Conservation (phyloP, 352 stramenopile genomes). For the Pelagophyceae sp. region DNA sequence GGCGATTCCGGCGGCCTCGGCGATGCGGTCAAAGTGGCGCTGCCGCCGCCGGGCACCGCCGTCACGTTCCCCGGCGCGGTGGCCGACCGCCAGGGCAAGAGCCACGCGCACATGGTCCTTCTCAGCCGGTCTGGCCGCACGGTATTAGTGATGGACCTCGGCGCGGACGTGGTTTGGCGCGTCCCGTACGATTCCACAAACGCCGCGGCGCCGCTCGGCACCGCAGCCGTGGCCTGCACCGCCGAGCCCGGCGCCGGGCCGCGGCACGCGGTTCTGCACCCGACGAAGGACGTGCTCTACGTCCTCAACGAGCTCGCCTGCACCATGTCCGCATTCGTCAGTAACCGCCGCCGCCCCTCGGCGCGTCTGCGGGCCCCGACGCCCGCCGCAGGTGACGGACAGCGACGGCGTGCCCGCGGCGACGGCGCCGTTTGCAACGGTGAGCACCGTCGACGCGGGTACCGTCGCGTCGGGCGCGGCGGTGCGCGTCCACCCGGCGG, state of each 20-base stretch:
- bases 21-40: neutral
- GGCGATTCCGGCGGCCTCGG: neutral
- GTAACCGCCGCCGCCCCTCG: too few relatives aligned
- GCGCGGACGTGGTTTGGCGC: slow-evolving; percentile 2
- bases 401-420: neutral
- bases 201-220: neutral
- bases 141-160: neutral
- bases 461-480: neutral
- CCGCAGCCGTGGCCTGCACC: neutral
- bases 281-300: neutral
- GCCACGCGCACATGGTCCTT: slow-evolving; percentile 11
- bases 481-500: neutral
- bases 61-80: neutral
- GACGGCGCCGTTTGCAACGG: neutral
- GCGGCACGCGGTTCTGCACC: neutral
- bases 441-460: neutral
- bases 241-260: neutral
- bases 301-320: slow-evolving; percentile 7
- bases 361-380: too few relatives aligned
- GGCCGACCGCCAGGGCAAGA: slow-evolving; percentile 1
- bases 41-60: neutral
- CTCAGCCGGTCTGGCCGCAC: neutral
- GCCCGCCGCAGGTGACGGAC: neutral
- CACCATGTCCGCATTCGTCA: neutral
- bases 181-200: neutral